Base-by-base conservation (phyloP, 2,329 filamentous ascomycete species). In the Bisporella sp. region DNA sequence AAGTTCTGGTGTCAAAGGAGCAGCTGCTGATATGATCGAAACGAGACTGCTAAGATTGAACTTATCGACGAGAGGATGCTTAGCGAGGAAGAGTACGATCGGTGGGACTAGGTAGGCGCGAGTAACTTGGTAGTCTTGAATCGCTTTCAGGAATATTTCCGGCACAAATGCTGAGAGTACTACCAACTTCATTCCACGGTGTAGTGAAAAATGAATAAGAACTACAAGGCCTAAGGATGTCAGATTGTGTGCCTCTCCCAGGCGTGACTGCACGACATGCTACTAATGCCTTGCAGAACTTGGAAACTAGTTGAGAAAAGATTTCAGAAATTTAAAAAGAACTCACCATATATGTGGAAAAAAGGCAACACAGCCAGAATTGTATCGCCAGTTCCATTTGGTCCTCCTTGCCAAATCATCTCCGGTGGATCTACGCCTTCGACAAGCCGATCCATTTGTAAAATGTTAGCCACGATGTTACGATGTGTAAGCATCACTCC, bases 21-120 rank as follows among this genome's bases (percentile, higher is more conserved):
- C 90, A 0, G 90, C 90, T 28, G 87, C 90, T 1, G 81, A 90
- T 68, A 89, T 91, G 72, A 95, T 74, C 77, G 89, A 89, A 47
- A 85, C 82, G n/a, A 96, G 63, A 6, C 77, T 82, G 11, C 79
- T 82, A 41, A 96, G 73, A 66, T 96, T 81, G 69, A 92, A 95
- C 56, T 87, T 84, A 49, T 78, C 76, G 9, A 95, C 82, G 5
- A 81, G 62, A 0, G 89, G 87, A 61, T 87, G 78, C 67, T 95
- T 95, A 56, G 84, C 79, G 2, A 96, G 77, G 1, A 84, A 77
- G 6, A 96, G 75, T 1, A 95, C 78, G 5, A 96, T 82, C 0
- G 90, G 90, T 1, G 90, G 90, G 0, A 89, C 88, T 6, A 95
- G 77, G 64, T 90, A 95, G 40, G 78, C 73, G 65, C 86, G 89